Evolutionary conservation across 164 flowering plant genomes (phyloP).

Genomic region (Aristolochia californica): DNA sequence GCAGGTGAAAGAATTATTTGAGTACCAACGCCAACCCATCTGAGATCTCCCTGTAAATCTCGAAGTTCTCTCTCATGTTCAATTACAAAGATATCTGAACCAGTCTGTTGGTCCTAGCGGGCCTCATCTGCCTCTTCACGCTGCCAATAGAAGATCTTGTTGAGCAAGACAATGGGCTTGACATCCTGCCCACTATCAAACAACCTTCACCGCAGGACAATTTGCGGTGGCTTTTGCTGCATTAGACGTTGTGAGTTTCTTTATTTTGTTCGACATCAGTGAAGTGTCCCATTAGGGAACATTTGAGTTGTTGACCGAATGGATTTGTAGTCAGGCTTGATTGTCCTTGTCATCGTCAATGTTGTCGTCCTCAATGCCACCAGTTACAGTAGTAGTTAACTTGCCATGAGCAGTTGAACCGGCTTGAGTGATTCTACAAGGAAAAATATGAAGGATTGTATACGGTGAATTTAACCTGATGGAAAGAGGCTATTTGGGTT

Average conservation of each 20-base stretch:
- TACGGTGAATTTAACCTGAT: no score
- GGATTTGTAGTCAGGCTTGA: no score
- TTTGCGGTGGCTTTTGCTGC: neutral
- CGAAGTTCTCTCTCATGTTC: slow-evolving; percentile 58
- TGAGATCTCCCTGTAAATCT: slow-evolving; percentile 64
- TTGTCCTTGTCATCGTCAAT: no score
- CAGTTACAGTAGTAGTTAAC: no score
- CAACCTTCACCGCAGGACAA: neutral
- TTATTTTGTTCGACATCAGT: slow-evolving; percentile 1
- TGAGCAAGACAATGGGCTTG: slow-evolving; percentile 60
- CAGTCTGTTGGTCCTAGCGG: slow-evolving; percentile 43
- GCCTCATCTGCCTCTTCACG: slow-evolving; percentile 55
- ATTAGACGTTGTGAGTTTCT: neutral
- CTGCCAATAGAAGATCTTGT: slow-evolving; percentile 56
- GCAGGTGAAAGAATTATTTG: slow-evolving; percentile 68
- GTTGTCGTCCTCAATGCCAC: no score
- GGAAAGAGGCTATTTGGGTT: no score
- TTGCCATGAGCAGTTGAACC: no score
- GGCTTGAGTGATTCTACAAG: no score
- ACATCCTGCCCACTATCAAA: slow-evolving; percentile 21
- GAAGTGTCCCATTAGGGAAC: slow-evolving; percentile 62
- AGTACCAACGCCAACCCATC: slow-evolving; percentile 60
- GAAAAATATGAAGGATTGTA: no score
- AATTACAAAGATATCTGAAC: slow-evolving; percentile 47
- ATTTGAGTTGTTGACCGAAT: slow-evolving; percentile 68